These are phyloP conservation scores for Naganishia kalamii DNA, from an alignment of 768 basidiomycete species.

Conservation along the genomic window DNA sequence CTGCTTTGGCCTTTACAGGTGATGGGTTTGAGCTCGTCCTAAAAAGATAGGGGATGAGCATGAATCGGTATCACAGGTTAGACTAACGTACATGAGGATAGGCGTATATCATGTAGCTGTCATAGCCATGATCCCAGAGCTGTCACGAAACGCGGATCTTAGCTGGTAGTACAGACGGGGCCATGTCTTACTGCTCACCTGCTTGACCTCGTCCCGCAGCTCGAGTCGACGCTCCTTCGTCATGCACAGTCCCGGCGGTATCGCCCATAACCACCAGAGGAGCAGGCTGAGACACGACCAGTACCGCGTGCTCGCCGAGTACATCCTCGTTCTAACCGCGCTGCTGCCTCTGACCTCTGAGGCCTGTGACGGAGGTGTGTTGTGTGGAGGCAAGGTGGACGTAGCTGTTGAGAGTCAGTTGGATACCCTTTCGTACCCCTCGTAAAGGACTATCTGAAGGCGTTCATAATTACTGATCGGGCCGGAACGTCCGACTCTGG, in stretches of 20 bases:
- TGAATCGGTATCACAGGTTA: slow-evolving; percentile 20
- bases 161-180: background rate
- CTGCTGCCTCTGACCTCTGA: too few species aligned
- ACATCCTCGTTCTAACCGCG: background rate
- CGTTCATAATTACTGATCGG: too few species aligned
- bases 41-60: background rate
- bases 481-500: too few species aligned
- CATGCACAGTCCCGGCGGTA: slow-evolving; percentile 12
- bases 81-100: slow-evolving; percentile 45
- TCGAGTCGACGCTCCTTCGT: slow-evolving; percentile 4
- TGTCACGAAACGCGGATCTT: slow-evolving; percentile 49
- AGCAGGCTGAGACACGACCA: background rate
- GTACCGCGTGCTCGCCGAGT: background rate
- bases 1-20: slow-evolving; percentile 83
- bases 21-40: slow-evolving; percentile 71
- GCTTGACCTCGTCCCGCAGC: slow-evolving; percentile 20
- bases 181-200: background rate
- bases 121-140: slow-evolving; percentile 84
- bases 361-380: too few species aligned
- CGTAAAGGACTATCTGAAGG: too few species aligned
- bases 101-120: slow-evolving; percentile 75
- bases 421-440: too few species aligned
- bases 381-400: too few species aligned
- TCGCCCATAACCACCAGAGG: background rate
- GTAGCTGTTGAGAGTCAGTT: too few species aligned